phyloP scores from a whole-genome alignment of 139 green algal species.

The Parachlorella kessleri region DNA sequence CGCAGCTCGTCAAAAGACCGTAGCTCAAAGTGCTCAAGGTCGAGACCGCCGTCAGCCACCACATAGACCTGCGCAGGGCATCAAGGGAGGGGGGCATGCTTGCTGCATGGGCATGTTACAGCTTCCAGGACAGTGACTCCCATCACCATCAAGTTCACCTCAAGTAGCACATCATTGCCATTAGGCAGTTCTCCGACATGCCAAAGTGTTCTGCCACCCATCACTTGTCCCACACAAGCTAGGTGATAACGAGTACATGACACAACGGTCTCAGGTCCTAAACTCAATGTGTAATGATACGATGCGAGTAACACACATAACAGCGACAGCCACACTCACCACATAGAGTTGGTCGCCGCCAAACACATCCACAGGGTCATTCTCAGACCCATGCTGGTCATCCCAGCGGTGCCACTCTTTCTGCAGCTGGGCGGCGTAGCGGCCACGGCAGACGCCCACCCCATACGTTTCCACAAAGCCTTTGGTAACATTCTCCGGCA shows the following conservation, averaged over 20 bases:
- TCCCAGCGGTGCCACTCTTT: conserved; percentile 74
- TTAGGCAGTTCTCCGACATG: not conserved
- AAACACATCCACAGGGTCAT: conserved; percentile 71
- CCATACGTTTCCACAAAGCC: conserved; percentile 76
- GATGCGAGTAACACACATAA: too few relatives aligned
- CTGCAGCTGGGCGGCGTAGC: conserved; percentile 50
- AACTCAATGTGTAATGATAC: too few relatives aligned
- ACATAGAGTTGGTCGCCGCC: conserved; percentile 48
- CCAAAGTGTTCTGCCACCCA: too few relatives aligned
- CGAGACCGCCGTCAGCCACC: conserved; percentile 76
- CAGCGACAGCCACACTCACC: conserved; percentile 2
- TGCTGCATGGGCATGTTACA: too few relatives aligned
- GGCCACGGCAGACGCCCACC: conserved; percentile 68
- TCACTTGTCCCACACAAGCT: too few relatives aligned
- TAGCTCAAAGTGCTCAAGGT: conserved; percentile 89
- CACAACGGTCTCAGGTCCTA: too few relatives aligned
- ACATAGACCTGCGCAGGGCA: conserved; percentile 47
- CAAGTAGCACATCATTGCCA: not conserved
- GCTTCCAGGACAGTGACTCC: too few relatives aligned
- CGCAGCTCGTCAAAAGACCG: conserved; percentile 67
- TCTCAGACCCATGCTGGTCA: conserved; percentile 67
- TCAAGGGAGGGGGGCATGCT: not conserved
- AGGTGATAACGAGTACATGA: too few relatives aligned
- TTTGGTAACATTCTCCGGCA: conserved; percentile 51
- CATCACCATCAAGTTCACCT: not conserved